Evolutionary conservation across 2,329 filamentous ascomycete species (phyloP).

Genomic region (Orbilia brochopaga): DNA sequence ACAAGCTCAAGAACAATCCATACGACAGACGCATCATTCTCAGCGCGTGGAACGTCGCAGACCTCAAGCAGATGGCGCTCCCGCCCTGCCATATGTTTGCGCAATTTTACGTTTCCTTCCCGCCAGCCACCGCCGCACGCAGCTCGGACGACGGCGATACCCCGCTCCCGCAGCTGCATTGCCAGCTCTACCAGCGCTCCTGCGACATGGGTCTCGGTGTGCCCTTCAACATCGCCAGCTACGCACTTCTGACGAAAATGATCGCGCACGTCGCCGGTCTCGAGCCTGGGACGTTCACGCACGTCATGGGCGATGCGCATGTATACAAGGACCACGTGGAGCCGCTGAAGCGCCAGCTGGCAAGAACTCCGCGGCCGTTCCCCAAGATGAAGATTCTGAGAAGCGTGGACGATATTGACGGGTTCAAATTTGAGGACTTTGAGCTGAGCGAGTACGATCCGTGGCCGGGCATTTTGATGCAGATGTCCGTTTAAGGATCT

Average conservation of each 20-base stretch:
- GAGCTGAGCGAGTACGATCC: constrained; percentile 86
- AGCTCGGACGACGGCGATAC: constrained; percentile 53
- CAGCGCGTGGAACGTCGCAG: constrained; percentile 89
- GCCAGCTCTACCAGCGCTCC: constrained; percentile 87
- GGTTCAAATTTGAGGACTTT: constrained; percentile 88
- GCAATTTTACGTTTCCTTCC: constrained; percentile 89
- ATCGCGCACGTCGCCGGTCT: constrained; percentile 84
- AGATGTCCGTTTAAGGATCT: constrained; percentile 80
- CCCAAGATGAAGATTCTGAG: constrained; percentile 76
- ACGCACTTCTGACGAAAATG: constrained; percentile 94
- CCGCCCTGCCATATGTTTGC: constrained; percentile 98
- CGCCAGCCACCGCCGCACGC: constrained; percentile 44
- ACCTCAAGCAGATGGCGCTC: constrained; percentile 84
- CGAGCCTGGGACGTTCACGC: constrained; percentile 83
- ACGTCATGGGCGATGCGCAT: constrained; percentile 98
- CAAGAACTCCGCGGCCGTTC: constrained; percentile 79
- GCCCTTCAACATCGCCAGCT: constrained; percentile 96
- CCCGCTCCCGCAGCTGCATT: constrained; percentile 70
- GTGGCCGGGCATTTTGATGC: constrained; percentile 92
- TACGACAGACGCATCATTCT: constrained; percentile 91
- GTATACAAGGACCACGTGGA: constrained; percentile 93
- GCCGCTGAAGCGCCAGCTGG: constrained; percentile 79
- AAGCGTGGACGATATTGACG: constrained; percentile 77
- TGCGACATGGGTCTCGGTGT: constrained; percentile 98
- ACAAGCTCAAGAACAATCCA: constrained; percentile 80